Evolutionary conservation across 2,329 filamentous ascomycete genomes (phyloP), one percentile per base, ranked within the genome.

Genomic region (Aspergillus luchuensis): DNA sequence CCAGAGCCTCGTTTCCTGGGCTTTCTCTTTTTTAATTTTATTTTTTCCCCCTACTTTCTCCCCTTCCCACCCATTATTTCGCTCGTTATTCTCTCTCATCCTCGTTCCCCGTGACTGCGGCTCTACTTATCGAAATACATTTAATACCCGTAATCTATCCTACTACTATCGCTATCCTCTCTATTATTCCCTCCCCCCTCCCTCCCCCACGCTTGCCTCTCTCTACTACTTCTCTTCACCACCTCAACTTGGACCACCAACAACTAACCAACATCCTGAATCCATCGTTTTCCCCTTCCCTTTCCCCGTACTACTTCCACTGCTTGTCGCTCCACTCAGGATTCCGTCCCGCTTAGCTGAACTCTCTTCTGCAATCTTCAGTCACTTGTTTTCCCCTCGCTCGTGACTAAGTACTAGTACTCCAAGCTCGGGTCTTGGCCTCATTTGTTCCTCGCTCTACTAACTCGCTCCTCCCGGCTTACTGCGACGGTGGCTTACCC

Each of bases 51-150:
- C 23, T 30, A 30, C 28, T 11, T 51, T 21, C 28, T 25, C 30
- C n/a, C 45, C 45, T 13, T 15, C 21, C 23, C 30, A 48, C 43
- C 48, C 52, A 19, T 43, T 38, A 51, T 33, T 19, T 48, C 30
- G 8, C 17, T 21, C 47, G 41, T 30, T 43, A 5, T 11, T 39
- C 47, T 28, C 13, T 28, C 19, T 23, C 41, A 59, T 43, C 21
- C 54, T 59, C 56, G 38, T 25, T 23, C 43, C 54, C 56, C 54
- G 19, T 55, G 15, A 30, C 28, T 43, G 30, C 41, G 45, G 47
- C 23, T 21, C 17, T 21, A 45, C 41, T 45, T 11, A 11, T 21
- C 19, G 21, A 43, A 43, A 43, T 36, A 36, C 11, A 36, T 36
- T 36, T 36, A 36, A 36, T 36, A 36, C 33, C 33, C 33, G 33